phyloP scores from a whole-genome alignment of 139 green algal genomes.

The Raphidocelis subcapitata region DNA sequence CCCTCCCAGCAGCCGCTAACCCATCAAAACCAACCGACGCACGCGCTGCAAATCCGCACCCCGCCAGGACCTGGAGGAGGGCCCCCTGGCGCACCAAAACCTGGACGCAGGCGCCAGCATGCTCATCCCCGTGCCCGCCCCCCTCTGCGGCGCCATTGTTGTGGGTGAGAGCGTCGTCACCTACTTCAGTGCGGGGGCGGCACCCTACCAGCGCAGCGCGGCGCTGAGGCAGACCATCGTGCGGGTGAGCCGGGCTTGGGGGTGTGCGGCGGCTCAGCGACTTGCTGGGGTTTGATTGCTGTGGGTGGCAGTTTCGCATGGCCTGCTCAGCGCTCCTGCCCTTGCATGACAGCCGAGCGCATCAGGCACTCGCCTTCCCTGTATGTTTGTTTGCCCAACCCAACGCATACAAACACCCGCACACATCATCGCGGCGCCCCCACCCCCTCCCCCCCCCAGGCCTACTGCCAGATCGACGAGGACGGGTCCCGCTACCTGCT shows the following conservation, averaged over 20 bases:
- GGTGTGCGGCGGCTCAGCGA: background rate
- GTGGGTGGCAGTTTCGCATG: background rate
- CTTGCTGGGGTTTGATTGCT: background rate
- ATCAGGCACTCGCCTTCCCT: no score
- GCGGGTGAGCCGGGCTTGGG: slow-evolving; percentile 12
- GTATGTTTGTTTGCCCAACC: no score
- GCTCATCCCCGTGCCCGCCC: slow-evolving; percentile 83
- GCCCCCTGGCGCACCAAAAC: slow-evolving; percentile 79
- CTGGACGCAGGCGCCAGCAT: slow-evolving; percentile 73
- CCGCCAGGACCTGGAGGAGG: slow-evolving; percentile 71
- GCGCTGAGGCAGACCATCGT: slow-evolving; percentile 37
- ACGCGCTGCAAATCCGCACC: no score
- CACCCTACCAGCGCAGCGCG: slow-evolving; percentile 18
- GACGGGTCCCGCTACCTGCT: slow-evolving; percentile 91
- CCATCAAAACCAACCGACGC: background rate
- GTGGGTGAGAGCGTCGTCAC: slow-evolving; percentile 82
- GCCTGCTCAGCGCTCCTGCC: background rate
- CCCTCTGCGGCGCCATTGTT: slow-evolving; percentile 79
- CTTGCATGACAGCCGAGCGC: no score
- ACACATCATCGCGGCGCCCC: background rate
- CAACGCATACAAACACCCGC: no score
- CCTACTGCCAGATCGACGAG: slow-evolving; percentile 48
- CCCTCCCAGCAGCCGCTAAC: no score
- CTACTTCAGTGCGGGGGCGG: slow-evolving; percentile 59
- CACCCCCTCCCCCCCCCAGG: slow-evolving; percentile 3